Percentiles rank a stretch among this genome's conserved stretches.
Evolutionary conservation across 2,329 filamentous ascomycete species (phyloP).

Genomic region (Nannizzia gypsea): DNA sequence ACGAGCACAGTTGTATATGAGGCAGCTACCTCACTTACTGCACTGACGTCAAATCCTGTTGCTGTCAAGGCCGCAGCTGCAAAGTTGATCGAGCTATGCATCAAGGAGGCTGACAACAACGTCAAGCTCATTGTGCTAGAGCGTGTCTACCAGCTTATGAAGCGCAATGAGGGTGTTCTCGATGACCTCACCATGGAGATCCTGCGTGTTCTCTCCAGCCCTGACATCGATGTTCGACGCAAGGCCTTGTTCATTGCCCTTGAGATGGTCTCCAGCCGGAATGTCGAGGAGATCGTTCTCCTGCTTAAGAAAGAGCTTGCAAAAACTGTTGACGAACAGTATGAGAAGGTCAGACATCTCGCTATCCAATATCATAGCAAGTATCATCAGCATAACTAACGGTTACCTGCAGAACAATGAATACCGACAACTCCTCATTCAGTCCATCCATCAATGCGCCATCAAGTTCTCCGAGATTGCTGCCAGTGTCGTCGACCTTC

Average conservation of each 20-base stretch:
- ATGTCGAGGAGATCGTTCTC: constrained; percentile 93
- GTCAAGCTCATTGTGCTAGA: constrained; percentile 97
- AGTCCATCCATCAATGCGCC: constrained; percentile 94
- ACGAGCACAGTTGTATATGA: constrained; percentile 96
- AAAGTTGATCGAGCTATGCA: constrained; percentile 93
- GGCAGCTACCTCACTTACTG: constrained; percentile 85
- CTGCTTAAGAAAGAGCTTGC: constrained; percentile 93
- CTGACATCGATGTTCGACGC: constrained; percentile 87
- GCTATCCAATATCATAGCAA: background rate
- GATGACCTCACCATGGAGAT: constrained; percentile 97
- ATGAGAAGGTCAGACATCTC: constrained; percentile 59
- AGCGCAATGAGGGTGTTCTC: constrained; percentile 79
- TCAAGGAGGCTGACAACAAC: constrained; percentile 98
- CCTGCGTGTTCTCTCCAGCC: constrained; percentile 81
- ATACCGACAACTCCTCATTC: constrained; percentile 88
- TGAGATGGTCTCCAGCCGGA: constrained; percentile 98
- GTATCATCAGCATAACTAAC: constrained; percentile 14
- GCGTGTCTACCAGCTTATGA: constrained; percentile 74
- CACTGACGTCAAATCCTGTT: constrained; percentile 89
- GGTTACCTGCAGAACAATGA: constrained; percentile 55
- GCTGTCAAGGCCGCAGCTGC: constrained; percentile 91
- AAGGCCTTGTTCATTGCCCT: constrained; percentile 84
- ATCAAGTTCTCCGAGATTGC: constrained; percentile 99
- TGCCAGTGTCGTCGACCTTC: constrained; percentile 83
- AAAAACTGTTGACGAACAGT: constrained; percentile 96